Evolutionary conservation across 2,329 filamentous ascomycete genomes (phyloP).

Genomic region (Dryadomyces quercus-mongolicae): DNA sequence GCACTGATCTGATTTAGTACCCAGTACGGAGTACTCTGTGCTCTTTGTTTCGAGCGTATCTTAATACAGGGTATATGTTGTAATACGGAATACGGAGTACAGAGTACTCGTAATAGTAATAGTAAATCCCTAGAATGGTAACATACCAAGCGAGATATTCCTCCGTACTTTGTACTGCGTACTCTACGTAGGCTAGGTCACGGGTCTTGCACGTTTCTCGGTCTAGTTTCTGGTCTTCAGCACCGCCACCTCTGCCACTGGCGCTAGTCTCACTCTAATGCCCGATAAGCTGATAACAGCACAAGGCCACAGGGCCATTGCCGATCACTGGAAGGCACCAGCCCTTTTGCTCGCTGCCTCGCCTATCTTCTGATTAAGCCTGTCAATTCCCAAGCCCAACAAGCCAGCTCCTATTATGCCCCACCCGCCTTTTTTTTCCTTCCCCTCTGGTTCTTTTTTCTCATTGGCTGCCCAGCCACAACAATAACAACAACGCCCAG

Average conservation of each 20-base stretch:
- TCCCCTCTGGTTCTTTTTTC: conserved; percentile 20
- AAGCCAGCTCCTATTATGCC: neutral
- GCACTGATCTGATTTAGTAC: too few species aligned
- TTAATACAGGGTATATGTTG: too few species aligned
- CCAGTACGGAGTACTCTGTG: too few species aligned
- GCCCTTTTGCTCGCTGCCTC: neutral
- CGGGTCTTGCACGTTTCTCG: too few species aligned
- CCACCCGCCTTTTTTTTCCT: neutral
- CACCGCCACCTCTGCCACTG: conserved; percentile 1
- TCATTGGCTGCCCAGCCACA: conserved; percentile 23
- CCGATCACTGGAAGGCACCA: neutral
- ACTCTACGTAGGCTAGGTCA: too few species aligned
- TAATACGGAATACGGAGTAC: too few species aligned
- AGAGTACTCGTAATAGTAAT: too few species aligned
- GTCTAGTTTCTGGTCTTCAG: neutral
- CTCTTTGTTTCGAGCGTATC: too few species aligned
- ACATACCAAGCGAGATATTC: too few species aligned
- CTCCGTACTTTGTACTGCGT: too few species aligned
- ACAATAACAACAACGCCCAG: neutral
- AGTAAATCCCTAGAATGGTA: too few species aligned
- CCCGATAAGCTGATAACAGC: neutral
- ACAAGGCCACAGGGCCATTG: neutral
- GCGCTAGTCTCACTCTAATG: neutral
- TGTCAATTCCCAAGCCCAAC: neutral
- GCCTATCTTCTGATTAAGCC: neutral